A percentile compares a stretch with the other conserved stretches of the same genome.
Conservation (phyloP, 2,329 filamentous ascomycete species). For the Ophiocordyceps unilateralis region DNA sequence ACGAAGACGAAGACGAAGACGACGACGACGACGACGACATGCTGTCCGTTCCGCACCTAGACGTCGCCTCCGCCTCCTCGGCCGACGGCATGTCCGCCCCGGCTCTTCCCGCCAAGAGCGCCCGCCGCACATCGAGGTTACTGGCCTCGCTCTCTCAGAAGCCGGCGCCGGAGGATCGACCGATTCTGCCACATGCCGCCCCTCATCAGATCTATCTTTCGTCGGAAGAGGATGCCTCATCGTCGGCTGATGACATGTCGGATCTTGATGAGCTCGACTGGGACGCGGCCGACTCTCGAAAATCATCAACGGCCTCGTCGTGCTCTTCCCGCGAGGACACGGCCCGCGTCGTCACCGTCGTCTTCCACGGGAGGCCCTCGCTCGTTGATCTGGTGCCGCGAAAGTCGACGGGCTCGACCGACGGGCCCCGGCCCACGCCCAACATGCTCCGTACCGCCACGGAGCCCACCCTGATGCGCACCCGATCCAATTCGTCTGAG, state of each 20-base stretch:
- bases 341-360: constrained; percentile 40
- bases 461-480: constrained; percentile 13
- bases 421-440: constrained; percentile 7
- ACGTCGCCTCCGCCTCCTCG: constrained; percentile 5
- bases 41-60: constrained; percentile 9
- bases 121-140: constrained; percentile 27
- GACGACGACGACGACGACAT: constrained; percentile 9
- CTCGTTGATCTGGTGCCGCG: constrained; percentile 31
- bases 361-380: constrained; percentile 41
- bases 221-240: constrained; percentile 48
- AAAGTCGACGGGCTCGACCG: constrained; percentile 22
- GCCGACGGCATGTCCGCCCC: too few species aligned
- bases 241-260: constrained; percentile 42
- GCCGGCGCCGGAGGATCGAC: constrained; percentile 12
- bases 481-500: constrained; percentile 16
- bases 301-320: constrained; percentile 13
- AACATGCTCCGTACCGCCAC: constrained; percentile 14
- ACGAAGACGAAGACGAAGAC: not conserved
- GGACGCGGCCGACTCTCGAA: constrained; percentile 16
- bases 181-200: constrained; percentile 19
- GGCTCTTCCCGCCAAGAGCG: constrained; percentile 31
- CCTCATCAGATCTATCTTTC: constrained; percentile 47
- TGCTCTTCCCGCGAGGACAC: constrained; percentile 32
- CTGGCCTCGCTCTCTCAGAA: constrained; percentile 16
- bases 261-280: constrained; percentile 32